Percentiles rank a stretch among this genome's conserved stretches.
These are phyloP conservation scores for Geosmithia flava DNA, from an alignment of 2,329 filamentous ascomycete species.

Conservation along the genomic window DNA sequence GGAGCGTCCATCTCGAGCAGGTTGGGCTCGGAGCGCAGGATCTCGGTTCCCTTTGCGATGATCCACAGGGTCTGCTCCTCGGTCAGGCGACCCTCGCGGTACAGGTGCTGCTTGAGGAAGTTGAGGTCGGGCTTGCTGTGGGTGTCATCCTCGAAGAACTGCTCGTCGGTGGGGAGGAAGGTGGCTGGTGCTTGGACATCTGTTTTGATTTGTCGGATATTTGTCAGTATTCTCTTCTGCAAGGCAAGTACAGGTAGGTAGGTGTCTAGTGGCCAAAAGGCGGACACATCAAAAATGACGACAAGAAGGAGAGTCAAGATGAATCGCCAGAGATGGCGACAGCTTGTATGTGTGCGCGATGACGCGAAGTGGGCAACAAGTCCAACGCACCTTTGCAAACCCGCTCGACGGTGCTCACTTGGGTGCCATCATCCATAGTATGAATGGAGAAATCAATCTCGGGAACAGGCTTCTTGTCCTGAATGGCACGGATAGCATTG, in stretches of 20 bases:
- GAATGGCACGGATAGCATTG: slow-evolving; percentile 83
- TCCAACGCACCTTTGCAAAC: slow-evolving; percentile 82
- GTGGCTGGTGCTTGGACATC: slow-evolving; percentile 97
- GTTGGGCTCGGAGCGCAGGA: slow-evolving; percentile 85
- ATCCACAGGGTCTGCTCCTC: slow-evolving; percentile 98
- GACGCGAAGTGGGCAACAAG: not conserved
- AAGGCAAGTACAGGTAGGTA: not conserved
- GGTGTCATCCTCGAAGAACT: slow-evolving; percentile 84
- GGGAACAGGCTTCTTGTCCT: slow-evolving; percentile 87
- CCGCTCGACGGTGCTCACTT: slow-evolving; percentile 90
- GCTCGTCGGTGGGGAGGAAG: slow-evolving; percentile 80
- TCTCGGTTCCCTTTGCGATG: slow-evolving; percentile 73
- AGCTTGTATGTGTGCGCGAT: no score
- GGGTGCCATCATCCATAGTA: slow-evolving; percentile 92
- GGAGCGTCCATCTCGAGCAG: slow-evolving; percentile 98
- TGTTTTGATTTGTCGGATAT: slow-evolving; percentile 26
- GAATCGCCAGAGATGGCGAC: no score
- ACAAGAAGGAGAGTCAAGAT: not conserved
- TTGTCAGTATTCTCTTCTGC: not conserved
- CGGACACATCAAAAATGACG: slow-evolving; percentile 1
- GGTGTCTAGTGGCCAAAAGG: not conserved
- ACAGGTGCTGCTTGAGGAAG: slow-evolving; percentile 97
- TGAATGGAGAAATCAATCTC: slow-evolving; percentile 99
- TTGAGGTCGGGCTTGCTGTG: slow-evolving; percentile 80
- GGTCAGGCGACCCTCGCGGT: slow-evolving; percentile 89